Base-by-base conservation (phyloP, 768 basidiomycete species). In the Collybia nuda region DNA sequence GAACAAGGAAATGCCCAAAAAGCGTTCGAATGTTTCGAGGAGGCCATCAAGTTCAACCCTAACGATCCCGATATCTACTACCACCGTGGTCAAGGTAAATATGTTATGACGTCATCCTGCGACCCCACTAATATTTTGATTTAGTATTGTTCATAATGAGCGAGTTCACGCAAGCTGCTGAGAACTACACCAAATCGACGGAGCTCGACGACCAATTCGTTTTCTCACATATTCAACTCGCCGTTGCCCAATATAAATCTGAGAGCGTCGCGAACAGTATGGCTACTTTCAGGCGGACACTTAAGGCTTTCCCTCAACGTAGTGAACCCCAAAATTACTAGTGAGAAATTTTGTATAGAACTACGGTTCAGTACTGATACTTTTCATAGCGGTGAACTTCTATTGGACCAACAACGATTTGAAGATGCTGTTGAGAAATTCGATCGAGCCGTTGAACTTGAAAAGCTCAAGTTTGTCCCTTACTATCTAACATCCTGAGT, bases 51-150 rank as follows among this genome's bases (percentile, higher is more conserved):
- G 58, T 80, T 88, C 57, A 86, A 98, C 60, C 72, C 85, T 5
- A 73, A 84, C 42, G 95, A 98, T 69, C 87, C 96, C 0, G 96
- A 98, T 68, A 93, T 97, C 50, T 98, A 92, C 75, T 99, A 99
- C 70, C 97, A 99, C 67, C 92, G 95, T 58, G 97, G 96, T 40
- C 97, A 99, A 77, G 91, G 91, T 90, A 43, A 42, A 77, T 49
- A 3, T 40, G 32, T 54, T 45, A 28, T 11, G 17, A 12, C 24
- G 57, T 29, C 38, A 39, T 22, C 6, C 15, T 26, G 24, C 18
- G 12, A 32, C 17, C 47, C 26, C 22, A 29, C 35, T 49, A 15
- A 26, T 37, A 18, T 50, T 5, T 14, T 48, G 21, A 23, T 56
- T 9, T 52, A 92, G 95, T 98, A 35, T 77, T 90, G 66, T 99